Conservation (phyloP, 2,329 filamentous ascomycete genomes). For the Nemania diffusa region DNA sequence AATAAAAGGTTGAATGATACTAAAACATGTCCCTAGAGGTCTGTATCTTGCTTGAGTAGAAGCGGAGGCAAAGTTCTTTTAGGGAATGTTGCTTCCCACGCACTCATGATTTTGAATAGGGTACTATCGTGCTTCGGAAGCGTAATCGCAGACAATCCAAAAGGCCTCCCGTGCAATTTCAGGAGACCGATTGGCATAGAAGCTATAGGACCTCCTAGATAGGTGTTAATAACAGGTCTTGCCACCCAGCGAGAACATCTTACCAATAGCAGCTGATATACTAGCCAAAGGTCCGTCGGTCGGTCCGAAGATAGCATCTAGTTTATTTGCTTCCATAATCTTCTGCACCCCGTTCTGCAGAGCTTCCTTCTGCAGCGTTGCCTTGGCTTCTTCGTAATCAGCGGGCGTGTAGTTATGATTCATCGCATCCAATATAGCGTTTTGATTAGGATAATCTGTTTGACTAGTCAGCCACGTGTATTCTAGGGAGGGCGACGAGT, state of each 20-base stretch:
- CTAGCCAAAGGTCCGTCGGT: background rate
- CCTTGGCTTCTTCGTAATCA: background rate
- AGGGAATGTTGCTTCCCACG: background rate
- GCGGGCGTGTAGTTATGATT: background rate
- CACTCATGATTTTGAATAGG: background rate
- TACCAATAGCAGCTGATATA: slow-evolving; percentile 1
- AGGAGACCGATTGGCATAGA: background rate
- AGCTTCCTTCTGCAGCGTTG: background rate
- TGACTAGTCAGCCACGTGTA: background rate
- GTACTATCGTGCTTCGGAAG: background rate
- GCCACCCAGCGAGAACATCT: background rate
- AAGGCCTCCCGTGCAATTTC: background rate
- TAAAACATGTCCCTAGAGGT: background rate
- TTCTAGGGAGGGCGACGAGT: background rate
- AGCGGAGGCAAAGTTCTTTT: background rate
- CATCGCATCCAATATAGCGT: background rate
- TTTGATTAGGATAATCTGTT: background rate
- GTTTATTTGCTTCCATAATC: background rate
- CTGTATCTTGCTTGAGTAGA: background rate
- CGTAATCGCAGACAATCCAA: background rate
- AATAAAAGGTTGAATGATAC: background rate
- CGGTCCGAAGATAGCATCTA: background rate
- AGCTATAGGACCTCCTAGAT: background rate
- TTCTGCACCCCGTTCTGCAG: background rate
- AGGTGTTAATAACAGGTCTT: background rate